Base-by-base conservation (phyloP, 75 land plant genomes). In the Larix kaempferi region DNA sequence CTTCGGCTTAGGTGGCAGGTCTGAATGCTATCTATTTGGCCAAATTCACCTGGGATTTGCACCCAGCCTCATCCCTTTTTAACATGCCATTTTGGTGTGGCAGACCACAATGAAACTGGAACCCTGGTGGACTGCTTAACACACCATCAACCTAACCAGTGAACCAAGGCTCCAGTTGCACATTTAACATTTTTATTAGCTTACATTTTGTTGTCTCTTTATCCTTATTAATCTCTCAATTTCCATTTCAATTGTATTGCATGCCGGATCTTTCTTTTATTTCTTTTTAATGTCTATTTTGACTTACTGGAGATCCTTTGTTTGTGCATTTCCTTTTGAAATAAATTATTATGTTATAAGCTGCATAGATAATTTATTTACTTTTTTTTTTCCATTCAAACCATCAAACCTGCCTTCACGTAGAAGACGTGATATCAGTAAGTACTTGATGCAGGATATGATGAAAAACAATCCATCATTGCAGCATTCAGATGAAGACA, bases 401-500 rank as follows among this genome's bases (percentile, higher is more conserved):
- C 6, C 35, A 17, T 65, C 35, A 65, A 65, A 65, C 69, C 6
- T 65, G 13, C 69, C 17, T 65, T 39, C 22, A 19, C n/a, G 10
- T 41, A 49, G 49, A 37, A 37, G 52, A 69, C 72, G 16, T 41
- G 72, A 4, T n/a, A 69, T 39, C 52, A 39, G n/a, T 69, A 19
- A 69, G 72, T 69, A 44, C 41, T 39, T 69, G 72, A 39, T 21
- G 52, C 72, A 69, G 72, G 72, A 41, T 5, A 39, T 69, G 14
- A 19, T 69, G 72, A 69, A 69, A 69, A 7, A 69, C 72, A 41
- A 69, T 41, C n/a, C 72, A 21, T 69, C 72, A 1, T 69, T n/a
- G 52, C 52, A 39, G 72, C 13, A 14, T 12, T 69, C 72, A 39
- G 72, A 41, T 37, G 52, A 69, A 69, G 72, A 69, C 4, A 35